A percentile compares a stretch with the other conserved stretches of the same genome.
Conservation (phyloP, 2,329 filamentous ascomycete genomes). For the Stagonosporopsis vannaccii region DNA sequence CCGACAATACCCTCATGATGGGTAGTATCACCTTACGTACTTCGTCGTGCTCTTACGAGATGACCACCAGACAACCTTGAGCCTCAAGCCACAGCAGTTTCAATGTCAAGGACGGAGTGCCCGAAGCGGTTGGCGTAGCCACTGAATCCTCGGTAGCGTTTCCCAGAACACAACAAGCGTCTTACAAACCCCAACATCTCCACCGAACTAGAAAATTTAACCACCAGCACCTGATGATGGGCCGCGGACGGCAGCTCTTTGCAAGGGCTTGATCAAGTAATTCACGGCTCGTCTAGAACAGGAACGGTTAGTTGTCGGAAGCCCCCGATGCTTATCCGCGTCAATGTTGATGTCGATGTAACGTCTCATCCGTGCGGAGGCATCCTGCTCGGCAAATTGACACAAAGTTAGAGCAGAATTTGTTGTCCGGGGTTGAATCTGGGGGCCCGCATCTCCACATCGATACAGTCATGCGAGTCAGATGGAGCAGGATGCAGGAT, state of each 20-base stretch:
- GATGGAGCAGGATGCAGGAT: conserved; percentile 1
- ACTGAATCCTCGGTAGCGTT: conserved; percentile 1
- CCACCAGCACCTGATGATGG: conserved; percentile 18
- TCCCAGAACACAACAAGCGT: conserved; percentile 12
- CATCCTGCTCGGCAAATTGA: conserved; percentile 12
- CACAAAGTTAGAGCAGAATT: conserved; percentile 13
- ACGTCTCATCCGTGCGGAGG: conserved; percentile 4
- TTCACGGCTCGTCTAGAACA: conserved; percentile 8
- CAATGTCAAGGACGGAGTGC: conserved; percentile 3
- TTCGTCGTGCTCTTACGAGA: neutral
- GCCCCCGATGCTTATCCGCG: conserved; percentile 7
- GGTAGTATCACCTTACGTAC: conserved; percentile 20
- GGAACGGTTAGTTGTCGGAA: conserved; percentile 7
- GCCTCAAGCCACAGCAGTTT: conserved; percentile 14
- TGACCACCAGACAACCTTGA: neutral
- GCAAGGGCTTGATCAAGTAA: conserved; percentile 9
- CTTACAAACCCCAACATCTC: conserved; percentile 14
- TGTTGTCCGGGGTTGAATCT: conserved; percentile 16
- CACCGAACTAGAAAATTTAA: conserved; percentile 24
- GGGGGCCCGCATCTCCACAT: conserved; percentile 22
- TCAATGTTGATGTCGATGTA: conserved; percentile 9
- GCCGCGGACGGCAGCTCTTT: conserved; percentile 1
- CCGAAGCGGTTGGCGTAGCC: conserved; percentile 7
- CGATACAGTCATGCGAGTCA: conserved; percentile 8
- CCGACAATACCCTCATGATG: neutral